Conservation (phyloP, 2,329 filamentous ascomycete genomes). For the Harringtonia aguacate region DNA sequence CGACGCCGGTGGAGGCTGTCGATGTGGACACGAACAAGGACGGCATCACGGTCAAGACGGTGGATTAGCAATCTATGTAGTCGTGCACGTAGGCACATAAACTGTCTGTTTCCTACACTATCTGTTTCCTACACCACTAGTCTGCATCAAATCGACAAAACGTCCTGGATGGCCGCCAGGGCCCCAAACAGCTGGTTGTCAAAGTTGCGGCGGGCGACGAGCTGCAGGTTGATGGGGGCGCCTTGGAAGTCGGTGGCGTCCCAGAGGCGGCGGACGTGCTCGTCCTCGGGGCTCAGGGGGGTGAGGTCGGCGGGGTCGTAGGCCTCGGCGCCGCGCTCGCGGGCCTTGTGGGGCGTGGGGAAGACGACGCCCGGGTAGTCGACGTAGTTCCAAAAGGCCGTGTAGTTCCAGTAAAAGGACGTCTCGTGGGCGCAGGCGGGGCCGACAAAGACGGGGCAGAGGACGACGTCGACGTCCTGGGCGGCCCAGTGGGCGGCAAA, state of each 20-base stretch:
- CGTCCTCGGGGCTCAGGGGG: conserved; percentile 20
- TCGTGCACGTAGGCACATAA: no score
- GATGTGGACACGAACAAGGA: no score
- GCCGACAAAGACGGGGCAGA: conserved; percentile 24
- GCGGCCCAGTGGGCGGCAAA: conserved; percentile 23
- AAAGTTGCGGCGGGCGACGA: conserved; percentile 40
- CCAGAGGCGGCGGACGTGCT: conserved; percentile 16
- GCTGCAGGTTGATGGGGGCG: conserved; percentile 39
- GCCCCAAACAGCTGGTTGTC: conserved; percentile 28
- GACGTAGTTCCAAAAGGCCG: conserved; percentile 56
- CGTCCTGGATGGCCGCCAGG: conserved; percentile 1
- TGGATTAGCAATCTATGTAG: no score
- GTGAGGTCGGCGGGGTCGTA: conserved; percentile 12
- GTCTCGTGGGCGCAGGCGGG: conserved; percentile 26
- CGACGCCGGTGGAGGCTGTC: no score
- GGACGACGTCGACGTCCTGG: conserved; percentile 25
- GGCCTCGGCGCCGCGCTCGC: conserved; percentile 15
- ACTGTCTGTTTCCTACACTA: no score
- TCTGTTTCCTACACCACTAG: no score
- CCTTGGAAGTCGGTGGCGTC: conserved; percentile 33
- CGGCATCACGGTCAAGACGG: no score
- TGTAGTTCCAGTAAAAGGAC: conserved; percentile 51
- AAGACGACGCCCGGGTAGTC: conserved; percentile 55
- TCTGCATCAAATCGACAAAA: not conserved
- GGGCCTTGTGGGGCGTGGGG: conserved; percentile 29